Base-by-base conservation (phyloP, 129 eudicot species). In the Pseudognaphalium luteoalbum region DNA sequence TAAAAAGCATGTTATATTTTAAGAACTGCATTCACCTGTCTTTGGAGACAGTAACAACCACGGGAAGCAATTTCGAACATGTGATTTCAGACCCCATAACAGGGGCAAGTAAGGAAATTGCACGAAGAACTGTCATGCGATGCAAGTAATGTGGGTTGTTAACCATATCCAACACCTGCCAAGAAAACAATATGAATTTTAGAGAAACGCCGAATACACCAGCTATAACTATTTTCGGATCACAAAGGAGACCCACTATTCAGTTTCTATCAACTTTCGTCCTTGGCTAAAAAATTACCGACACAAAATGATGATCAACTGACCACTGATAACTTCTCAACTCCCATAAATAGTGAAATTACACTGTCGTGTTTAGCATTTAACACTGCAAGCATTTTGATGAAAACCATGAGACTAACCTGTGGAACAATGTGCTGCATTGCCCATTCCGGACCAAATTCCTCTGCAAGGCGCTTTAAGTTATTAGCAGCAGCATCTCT, bases 381-480 rank as follows among this genome's bases (percentile, higher is more conserved):
- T 39, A 39, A 11, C 17, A 61, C 67, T 62, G 62, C 62, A 57
- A 6, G 9, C 62, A 6, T 57, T 57, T 54, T 57, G 0, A 57
- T 41, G 11, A 11, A 22, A 65, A 37, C 21, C 41, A 81, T 51
- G 52, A 52, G 37, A 78, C 71, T 22, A 62, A 93, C 98, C 96
- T 90, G 96, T 61, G 98, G 98, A 84, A 93, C 83, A 15, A 93
- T 93, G 74, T 90, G 98, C 87, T 88, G 91, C 98, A 93, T 90
- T 39, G 98, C 98, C 97, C 97, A 90, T 29, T 93, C 98, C 3
- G 97, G 96, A 74, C 98, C 97, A 74, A 93, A 93, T 84, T 90
- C 98, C 70, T 90, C 97, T 22, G 97, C 98, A 70, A 93, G 91
- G 32, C 97, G 97, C 72, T 93, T 93, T 73, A 93, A 60, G 80